Percentiles rank a stretch among this genome's conserved stretches.
These are phyloP conservation scores for Pilaira anomala DNA, from an alignment of 192 early-diverging fungal species.

Conservation along the genomic window DNA sequence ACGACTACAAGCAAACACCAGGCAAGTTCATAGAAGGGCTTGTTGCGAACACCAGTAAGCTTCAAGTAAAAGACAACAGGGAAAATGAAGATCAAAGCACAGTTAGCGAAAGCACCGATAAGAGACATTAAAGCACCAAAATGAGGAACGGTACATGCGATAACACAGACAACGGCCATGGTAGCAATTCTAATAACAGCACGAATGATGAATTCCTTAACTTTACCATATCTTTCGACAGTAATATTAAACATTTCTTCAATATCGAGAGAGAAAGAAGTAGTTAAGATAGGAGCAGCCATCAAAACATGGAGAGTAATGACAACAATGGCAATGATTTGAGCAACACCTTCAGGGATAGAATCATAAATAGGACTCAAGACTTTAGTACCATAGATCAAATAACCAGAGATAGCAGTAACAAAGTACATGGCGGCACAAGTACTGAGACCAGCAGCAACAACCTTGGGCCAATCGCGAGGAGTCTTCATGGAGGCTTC, in stretches of 20 bases:
- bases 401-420: constrained; percentile 60
- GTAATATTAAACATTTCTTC: constrained; percentile 54
- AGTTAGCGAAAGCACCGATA: constrained; percentile 75
- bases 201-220: constrained; percentile 42
- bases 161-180: constrained; percentile 47
- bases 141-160: constrained; percentile 71
- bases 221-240: constrained; percentile 30
- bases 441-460: constrained; percentile 47
- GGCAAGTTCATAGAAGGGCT: constrained; percentile 41
- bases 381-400: constrained; percentile 55
- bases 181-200: constrained; percentile 46
- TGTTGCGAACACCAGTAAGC: constrained; percentile 55
- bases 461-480: constrained; percentile 52
- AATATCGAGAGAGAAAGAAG: constrained; percentile 58
- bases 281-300: constrained; percentile 64
- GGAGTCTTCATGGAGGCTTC: constrained; percentile 64
- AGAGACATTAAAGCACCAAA: constrained; percentile 79
- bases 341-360: constrained; percentile 48
- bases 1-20: constrained; percentile 51
- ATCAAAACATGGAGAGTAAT: constrained; percentile 66
- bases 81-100: constrained; percentile 76
- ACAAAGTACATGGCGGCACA: constrained; percentile 61
- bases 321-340: constrained; percentile 51
- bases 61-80: constrained; percentile 76
- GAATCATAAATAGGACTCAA: constrained; percentile 56